Conservation (phyloP, 257 asterid species). For the Solanum bulbocastanum region DNA sequence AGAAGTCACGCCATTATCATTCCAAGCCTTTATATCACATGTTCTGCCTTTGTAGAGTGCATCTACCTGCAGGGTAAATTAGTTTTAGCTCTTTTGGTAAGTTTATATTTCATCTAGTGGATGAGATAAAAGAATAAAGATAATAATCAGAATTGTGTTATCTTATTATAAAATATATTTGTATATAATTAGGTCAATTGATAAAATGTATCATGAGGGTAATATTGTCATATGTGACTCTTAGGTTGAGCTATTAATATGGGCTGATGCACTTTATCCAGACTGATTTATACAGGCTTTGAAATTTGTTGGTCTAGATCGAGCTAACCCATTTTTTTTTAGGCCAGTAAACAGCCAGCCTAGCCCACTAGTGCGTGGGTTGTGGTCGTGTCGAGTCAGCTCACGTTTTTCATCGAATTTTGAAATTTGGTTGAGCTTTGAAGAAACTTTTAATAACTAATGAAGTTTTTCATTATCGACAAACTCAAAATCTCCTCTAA, state of each 20-base stretch:
- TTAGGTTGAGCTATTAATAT: no score
- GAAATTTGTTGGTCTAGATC: no score
- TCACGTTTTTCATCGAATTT: not conserved
- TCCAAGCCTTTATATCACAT: not conserved
- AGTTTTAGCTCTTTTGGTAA: not conserved
- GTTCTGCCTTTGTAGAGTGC: not conserved
- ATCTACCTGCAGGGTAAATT: not conserved
- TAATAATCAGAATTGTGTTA: not conserved
- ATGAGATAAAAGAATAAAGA: not conserved
- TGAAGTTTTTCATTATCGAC: not conserved
- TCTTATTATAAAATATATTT: not conserved
- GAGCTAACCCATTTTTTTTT: no score
- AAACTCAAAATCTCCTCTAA: not conserved
- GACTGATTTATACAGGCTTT: no score
- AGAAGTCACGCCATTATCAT: not conserved
- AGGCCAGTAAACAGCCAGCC: no score
- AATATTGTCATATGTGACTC: not conserved
- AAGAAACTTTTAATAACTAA: not conserved
- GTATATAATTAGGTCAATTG: not conserved
- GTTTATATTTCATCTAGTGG: not conserved
- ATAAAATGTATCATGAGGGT: not conserved
- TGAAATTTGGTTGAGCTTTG: not conserved
- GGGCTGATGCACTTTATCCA: no score
- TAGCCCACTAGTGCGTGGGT: no score
- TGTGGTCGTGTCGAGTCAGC: no score